Base-by-base conservation (phyloP, 495 filamentous ascomycete genomes). In the Penicillium lividum region DNA sequence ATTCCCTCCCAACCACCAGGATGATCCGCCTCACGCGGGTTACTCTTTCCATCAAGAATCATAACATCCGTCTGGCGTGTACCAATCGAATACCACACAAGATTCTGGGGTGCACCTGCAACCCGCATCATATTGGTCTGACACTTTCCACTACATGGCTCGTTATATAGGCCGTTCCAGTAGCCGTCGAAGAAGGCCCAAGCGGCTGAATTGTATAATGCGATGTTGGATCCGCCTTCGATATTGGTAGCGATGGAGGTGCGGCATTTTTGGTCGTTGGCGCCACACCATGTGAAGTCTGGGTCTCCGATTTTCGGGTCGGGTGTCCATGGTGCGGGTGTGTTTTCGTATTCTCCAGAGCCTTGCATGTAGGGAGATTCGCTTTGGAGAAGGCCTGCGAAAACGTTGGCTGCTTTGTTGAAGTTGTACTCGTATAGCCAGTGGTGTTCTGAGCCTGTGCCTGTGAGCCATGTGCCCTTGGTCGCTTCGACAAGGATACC, bases 1-100 rank as follows among this genome's bases (percentile, higher is more conserved):
- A 81, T 71, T 10, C 72, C 80, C 27, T 82, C 84, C 82, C 83
- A 86, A 28, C 78, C 76, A 25, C 84, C 84, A 6, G 73, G 73
- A 47, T 82, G 83, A 6, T 73, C 64, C 9, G 57, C 53, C 63
- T 78, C 69, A 18, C 56, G 63, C 10, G 68, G 72, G 46, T 78
- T 68, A 2, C 49, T 65, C 53, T 60, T 63, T 10, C 63, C 61
- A 53, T 72, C 66, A 15, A 74, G 51, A 3, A 82, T 65, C 60
- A 82, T 66, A n/a, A 80, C 77, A 38, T 70, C 69, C 25, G 69
- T 69, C 55, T 62, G 66, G 44, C 76, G 76, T n/a, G 71, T 79
- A 18, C 65, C 68, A 49, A 76, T 61, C 29, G 73, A 74, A 51
- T 75, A 82, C 73, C 73, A 79, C 29, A 69, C 73, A 29, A 75